Percentiles rank a stretch among this genome's conserved stretches.
Evolutionary conservation across 202 grass and related monocot genomes (phyloP).

Genomic region (Hordeum pubiflorum): DNA sequence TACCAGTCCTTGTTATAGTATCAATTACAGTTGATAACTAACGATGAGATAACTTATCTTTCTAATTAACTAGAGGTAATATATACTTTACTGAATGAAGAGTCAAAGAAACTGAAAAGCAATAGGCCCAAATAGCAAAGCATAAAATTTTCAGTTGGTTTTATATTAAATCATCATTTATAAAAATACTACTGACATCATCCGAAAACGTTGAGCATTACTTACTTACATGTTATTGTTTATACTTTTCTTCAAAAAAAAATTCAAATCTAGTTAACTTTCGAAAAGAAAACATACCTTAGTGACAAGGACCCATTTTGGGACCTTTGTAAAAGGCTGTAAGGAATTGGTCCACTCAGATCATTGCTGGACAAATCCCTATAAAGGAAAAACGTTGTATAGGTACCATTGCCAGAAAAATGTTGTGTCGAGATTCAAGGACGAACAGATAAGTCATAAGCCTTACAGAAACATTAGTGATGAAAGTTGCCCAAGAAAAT

Average conservation of each 20-base stretch:
- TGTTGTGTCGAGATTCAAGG: neutral
- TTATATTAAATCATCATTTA: neutral
- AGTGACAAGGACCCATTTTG: constrained; percentile 18
- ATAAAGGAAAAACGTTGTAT: neutral
- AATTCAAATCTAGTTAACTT: neutral
- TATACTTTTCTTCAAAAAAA: neutral
- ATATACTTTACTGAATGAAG: neutral
- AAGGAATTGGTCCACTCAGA: constrained; percentile 38
- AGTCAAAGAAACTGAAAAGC: neutral
- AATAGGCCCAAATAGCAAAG: neutral
- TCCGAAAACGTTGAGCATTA: neutral
- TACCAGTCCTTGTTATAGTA: too few relatives aligned
- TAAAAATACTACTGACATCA: neutral
- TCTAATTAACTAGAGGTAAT: neutral
- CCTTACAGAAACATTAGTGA: constrained; percentile 43
- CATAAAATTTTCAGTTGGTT: neutral
- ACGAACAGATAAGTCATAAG: neutral
- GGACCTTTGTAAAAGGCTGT: constrained; percentile 34
- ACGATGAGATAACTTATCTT: neutral
- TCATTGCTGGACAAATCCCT: constrained; percentile 46
- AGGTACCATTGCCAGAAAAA: neutral
- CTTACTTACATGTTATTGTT: neutral
- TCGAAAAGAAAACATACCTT: constrained; percentile 21
- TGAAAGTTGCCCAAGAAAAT: constrained; percentile 28
- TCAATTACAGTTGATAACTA: neutral